These are phyloP conservation scores for Leccinum longicurvipes DNA, from an alignment of 768 basidiomycete species.

Conservation along the genomic window DNA sequence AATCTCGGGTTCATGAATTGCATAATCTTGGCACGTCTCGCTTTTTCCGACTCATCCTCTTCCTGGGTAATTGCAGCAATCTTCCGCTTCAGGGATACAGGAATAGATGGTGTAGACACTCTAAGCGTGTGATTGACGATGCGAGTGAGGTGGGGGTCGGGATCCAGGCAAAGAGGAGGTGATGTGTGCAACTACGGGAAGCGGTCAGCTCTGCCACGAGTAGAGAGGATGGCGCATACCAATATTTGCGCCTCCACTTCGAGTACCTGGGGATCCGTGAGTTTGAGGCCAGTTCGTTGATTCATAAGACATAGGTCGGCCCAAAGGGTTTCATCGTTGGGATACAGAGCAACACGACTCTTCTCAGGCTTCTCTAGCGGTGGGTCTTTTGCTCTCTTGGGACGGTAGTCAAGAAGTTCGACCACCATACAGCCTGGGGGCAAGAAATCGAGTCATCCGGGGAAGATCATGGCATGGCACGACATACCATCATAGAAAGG, in stretches of 20 bases:
- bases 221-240: slow-evolving; percentile 38
- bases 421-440: slow-evolving; percentile 77
- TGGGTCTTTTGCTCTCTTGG: slow-evolving; percentile 55
- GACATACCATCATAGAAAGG: slow-evolving; percentile 81
- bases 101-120: slow-evolving; percentile 70
- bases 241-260: slow-evolving; percentile 72
- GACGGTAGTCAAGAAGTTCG: slow-evolving; percentile 75
- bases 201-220: slow-evolving; percentile 6
- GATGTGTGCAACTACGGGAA: slow-evolving; percentile 62
- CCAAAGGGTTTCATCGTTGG: slow-evolving; percentile 75
- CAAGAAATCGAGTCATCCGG: slow-evolving; percentile 1
- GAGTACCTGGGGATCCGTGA: slow-evolving; percentile 70
- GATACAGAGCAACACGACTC: slow-evolving; percentile 73
- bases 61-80: slow-evolving; percentile 66
- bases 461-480: background rate
- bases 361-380: slow-evolving; percentile 54
- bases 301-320: slow-evolving; percentile 73
- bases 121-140: slow-evolving; percentile 72
- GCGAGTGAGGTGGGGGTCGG: slow-evolving; percentile 71
- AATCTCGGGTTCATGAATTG: slow-evolving; percentile 71
- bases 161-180: slow-evolving; percentile 75
- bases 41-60: slow-evolving; percentile 74
- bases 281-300: slow-evolving; percentile 51
- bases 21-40: slow-evolving; percentile 69
- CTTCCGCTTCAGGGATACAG: slow-evolving; percentile 74